phyloP scores from a whole-genome alignment of 31 red algal genomes.

The Odonthalia washingtoniensis region DNA sequence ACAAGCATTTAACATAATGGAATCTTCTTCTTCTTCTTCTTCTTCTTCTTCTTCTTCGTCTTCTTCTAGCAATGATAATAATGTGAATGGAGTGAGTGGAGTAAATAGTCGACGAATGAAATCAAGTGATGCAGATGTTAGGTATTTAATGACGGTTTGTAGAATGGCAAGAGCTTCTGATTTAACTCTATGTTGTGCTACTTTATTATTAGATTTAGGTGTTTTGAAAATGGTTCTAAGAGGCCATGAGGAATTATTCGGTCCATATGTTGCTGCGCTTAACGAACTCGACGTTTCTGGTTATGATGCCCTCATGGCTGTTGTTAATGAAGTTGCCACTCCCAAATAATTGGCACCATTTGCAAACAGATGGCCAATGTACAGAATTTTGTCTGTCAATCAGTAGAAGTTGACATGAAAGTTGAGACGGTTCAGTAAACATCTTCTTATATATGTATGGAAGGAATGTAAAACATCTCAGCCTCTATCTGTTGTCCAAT shows the following conservation, averaged over 20 bases:
- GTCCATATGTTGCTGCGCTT: constrained; percentile 74
- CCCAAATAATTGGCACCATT: constrained; percentile 39
- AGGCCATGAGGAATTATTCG: constrained; percentile 56
- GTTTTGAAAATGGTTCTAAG: constrained; percentile 59
- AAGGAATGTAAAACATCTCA: too few species aligned
- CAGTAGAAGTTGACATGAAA: too few species aligned
- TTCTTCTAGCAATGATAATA: constrained; percentile 57
- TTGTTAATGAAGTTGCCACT: constrained; percentile 71
- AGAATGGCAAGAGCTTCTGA: constrained; percentile 63
- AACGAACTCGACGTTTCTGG: constrained; percentile 72
- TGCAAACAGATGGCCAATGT: too few species aligned
- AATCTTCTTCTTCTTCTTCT: constrained; percentile 30
- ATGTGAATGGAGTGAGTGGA: neutral
- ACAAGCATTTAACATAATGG: constrained; percentile 57
- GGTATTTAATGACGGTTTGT: constrained; percentile 73
- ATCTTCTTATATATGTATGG: too few species aligned
- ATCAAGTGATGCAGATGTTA: constrained; percentile 65
- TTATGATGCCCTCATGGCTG: constrained; percentile 70
- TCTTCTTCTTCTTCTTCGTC: constrained; percentile 62
- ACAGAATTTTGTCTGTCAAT: too few species aligned
- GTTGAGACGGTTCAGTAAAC: too few species aligned
- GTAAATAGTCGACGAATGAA: constrained; percentile 58
- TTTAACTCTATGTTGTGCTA: constrained; percentile 72
- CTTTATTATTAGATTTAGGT: constrained; percentile 69
- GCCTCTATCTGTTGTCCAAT: too few species aligned